Conservation (phyloP, 495 filamentous ascomycete genomes). For the Talaromyces borbonicus region DNA sequence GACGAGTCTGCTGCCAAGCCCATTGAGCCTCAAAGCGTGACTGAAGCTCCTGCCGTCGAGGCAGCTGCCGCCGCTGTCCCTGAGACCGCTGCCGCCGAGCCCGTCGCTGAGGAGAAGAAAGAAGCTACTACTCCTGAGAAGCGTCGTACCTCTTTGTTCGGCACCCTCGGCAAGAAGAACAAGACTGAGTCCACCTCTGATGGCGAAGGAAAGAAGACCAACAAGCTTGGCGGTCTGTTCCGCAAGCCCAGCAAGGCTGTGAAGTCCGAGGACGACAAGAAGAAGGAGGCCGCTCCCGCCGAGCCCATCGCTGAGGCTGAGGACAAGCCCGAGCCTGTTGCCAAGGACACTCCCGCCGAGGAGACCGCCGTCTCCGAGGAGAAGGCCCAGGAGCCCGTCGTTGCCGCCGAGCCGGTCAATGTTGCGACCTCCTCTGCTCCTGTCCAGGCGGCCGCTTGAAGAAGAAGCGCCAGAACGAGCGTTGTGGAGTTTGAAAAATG, state of each 20-base stretch:
- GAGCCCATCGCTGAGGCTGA: slow-evolving; percentile 27
- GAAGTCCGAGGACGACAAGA: slow-evolving; percentile 32
- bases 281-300: slow-evolving; percentile 20
- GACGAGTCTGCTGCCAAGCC: slow-evolving; percentile 33
- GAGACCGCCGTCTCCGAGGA: slow-evolving; percentile 24
- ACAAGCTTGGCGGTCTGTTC: slow-evolving; percentile 47
- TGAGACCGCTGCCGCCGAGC: slow-evolving; percentile 18
- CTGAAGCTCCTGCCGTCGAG: slow-evolving; percentile 27
- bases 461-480: slow-evolving; percentile 16
- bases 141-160: slow-evolving; percentile 49
- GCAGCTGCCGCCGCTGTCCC: slow-evolving; percentile 13
- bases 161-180: slow-evolving; percentile 42
- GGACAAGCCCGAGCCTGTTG: slow-evolving; percentile 16
- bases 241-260: slow-evolving; percentile 48
- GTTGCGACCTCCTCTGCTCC: slow-evolving; percentile 27
- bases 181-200: slow-evolving; percentile 43
- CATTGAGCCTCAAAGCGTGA: slow-evolving; percentile 35
- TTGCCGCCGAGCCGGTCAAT: slow-evolving; percentile 20
- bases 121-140: slow-evolving; percentile 19
- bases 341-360: slow-evolving; percentile 24
- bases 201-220: slow-evolving; percentile 41
- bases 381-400: slow-evolving; percentile 5
- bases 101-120: slow-evolving; percentile 16
- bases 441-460: slow-evolving; percentile 44
- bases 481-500: slow-evolving; percentile 34